These are phyloP conservation scores for Brassica balearica DNA, from an alignment of 441 rosid genomes.

Conservation along the genomic window DNA sequence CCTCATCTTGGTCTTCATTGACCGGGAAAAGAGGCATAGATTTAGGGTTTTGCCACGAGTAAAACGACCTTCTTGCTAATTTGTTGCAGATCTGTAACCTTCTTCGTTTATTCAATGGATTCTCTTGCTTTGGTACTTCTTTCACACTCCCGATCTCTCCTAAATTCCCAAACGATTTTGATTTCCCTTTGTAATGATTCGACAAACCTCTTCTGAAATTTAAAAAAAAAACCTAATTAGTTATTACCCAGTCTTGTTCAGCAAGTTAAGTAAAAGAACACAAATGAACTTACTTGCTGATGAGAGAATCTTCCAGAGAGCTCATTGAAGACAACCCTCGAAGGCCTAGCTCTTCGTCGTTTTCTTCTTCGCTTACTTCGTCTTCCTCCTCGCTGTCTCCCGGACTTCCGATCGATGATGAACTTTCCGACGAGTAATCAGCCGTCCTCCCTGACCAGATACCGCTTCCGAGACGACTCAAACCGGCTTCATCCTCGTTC, in stretches of 20 bases:
- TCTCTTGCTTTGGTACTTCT: constrained; percentile 77
- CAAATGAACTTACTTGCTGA: constrained; percentile 52
- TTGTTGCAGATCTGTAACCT: constrained; percentile 58
- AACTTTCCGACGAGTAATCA: constrained; percentile 59
- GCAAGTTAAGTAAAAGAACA: background rate
- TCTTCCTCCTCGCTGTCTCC: constrained; percentile 62
- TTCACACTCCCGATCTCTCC: constrained; percentile 56
- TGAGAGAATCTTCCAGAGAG: constrained; percentile 76
- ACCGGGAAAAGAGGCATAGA: constrained; percentile 75
- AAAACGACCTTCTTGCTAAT: constrained; percentile 53
- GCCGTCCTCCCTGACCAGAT: constrained; percentile 43
- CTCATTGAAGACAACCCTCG: constrained; percentile 51
- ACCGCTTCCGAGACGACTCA: constrained; percentile 35
- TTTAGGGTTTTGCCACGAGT: constrained; percentile 58
- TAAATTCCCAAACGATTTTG: constrained; percentile 76
- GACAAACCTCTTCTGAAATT: constrained; percentile 71
- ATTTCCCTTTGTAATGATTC: constrained; percentile 78
- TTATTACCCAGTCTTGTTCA: background rate
- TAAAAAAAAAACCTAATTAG: background rate
- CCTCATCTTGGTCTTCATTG: constrained; percentile 48
- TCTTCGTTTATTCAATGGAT: constrained; percentile 74
- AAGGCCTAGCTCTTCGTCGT: constrained; percentile 34
- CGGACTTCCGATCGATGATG: constrained; percentile 80
- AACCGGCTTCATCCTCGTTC: constrained; percentile 16
- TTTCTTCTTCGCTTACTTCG: constrained; percentile 61